Evolutionary conservation across 83 land plant genomes (phyloP), one percentile per base, ranked within the genome.

Genomic region (Thuja plicata): DNA sequence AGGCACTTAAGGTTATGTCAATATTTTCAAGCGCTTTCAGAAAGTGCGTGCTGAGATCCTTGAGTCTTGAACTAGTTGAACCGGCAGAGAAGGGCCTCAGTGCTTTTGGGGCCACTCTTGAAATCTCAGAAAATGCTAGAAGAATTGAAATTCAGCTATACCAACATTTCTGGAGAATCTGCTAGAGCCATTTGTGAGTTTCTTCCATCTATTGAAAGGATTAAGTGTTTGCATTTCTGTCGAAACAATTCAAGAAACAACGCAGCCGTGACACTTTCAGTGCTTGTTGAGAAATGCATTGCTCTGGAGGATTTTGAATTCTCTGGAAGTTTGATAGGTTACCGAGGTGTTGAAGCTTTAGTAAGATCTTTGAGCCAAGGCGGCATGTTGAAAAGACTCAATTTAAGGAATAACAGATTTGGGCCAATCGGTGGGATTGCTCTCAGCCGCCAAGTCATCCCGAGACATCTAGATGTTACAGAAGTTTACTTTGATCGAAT

Each of bases 241-340:
- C 95, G 95, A 90, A 97, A 97, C 90, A 95, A 96, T 98, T 96
- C 97, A 74, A 99, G 99, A 66, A 97, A 98, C 91, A 94, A 92
- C 77, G 99, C 98, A n/a, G 99, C 99, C 66, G 32, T 92, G 79
- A 94, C 95, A 55, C 92, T 98, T 16, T 86, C 99, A 19, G 92
- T 91, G 88, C 80, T 98, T 12, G 94, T 97, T 60, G 90, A 88
- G 41, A 85, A 71, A 40, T 96, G 97, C 76, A 90, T 91, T 83
- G 37, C 40, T 19, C 77, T 98, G 84, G 99, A 98, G 88, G 94
- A 98, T 94, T 98, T 98, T 86, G 89, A 93, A 41, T 96, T 97
- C 87, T 96, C 99, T 3, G 96, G 97, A n/a, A 95, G 95, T 11
- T 91, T 96, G 89, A 93, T 97, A 62, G 99, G 91, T 37, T 92